Evolutionary conservation across 306 rosid genomes (phyloP).

Genomic region (Geum urbanum): DNA sequence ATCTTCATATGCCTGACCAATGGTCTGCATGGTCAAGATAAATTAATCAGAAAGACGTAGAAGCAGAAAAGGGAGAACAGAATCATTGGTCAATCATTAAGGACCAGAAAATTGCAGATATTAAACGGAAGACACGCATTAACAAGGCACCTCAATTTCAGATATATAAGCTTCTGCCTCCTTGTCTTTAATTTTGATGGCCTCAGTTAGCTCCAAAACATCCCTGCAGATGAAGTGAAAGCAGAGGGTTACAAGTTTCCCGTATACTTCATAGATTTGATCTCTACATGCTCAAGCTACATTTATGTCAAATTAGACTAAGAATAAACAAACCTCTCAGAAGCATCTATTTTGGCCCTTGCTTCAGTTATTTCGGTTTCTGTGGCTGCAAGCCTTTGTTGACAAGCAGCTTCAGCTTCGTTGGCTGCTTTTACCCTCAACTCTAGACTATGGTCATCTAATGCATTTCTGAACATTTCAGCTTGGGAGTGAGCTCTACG

Average conservation of each 20-base stretch:
- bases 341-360: slow-evolving; percentile 61
- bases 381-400: slow-evolving; percentile 76
- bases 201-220: slow-evolving; percentile 74
- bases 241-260: slow-evolving; percentile 2
- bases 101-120: slow-evolving; percentile 14
- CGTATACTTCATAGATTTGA: neutral
- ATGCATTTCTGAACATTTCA: slow-evolving; percentile 67
- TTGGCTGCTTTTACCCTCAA: slow-evolving; percentile 92
- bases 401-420: slow-evolving; percentile 95
- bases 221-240: slow-evolving; percentile 46
- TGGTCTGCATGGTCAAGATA: slow-evolving; percentile 54
- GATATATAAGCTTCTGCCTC: slow-evolving; percentile 89
- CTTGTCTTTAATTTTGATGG: slow-evolving; percentile 70
- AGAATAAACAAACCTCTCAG: slow-evolving; percentile 61
- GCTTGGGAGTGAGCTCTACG: slow-evolving; percentile 68
- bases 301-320: slow-evolving; percentile 1
- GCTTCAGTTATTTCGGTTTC: slow-evolving; percentile 77
- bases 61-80: slow-evolving; percentile 14
- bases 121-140: neutral
- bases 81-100: neutral
- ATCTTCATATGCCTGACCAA: slow-evolving; percentile 99
- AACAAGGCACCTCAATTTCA: slow-evolving; percentile 78
- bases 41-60: slow-evolving; percentile 9
- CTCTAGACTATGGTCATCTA: slow-evolving; percentile 89
- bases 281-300: neutral